phyloP scores from a whole-genome alignment of 768 basidiomycete genomes.

The Mycena sanguinolenta region DNA sequence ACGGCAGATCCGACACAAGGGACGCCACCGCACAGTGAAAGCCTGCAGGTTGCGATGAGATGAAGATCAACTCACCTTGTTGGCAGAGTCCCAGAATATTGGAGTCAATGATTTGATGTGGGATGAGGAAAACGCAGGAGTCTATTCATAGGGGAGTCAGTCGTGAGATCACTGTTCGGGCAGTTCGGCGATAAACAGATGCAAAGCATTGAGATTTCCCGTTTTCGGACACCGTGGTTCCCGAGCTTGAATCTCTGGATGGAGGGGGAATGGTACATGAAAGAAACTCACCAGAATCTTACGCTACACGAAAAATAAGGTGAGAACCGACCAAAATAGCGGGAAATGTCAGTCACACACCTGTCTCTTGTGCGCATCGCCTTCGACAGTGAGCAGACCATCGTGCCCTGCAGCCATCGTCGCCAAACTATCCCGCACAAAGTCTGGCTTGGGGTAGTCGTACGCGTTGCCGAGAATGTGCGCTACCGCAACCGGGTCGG shows the following conservation, averaged over 20 bases:
- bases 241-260: not conserved
- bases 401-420: slow-evolving; percentile 65
- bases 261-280: not conserved
- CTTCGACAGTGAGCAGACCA: slow-evolving; percentile 66
- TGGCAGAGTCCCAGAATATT: slow-evolving; percentile 71
- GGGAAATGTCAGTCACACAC: slow-evolving; percentile 42
- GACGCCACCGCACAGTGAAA: slow-evolving; percentile 1
- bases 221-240: not conserved
- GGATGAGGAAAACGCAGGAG: slow-evolving; percentile 64
- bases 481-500: slow-evolving; percentile 68
- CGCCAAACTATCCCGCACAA: slow-evolving; percentile 64
- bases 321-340: slow-evolving; percentile 7
- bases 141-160: slow-evolving; percentile 46
- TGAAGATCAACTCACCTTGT: slow-evolving; percentile 52
- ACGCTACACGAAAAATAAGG: slow-evolving; percentile 49
- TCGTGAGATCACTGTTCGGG: slow-evolving; percentile 10
- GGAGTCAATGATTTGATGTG: slow-evolving; percentile 66
- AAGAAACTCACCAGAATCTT: slow-evolving; percentile 61
- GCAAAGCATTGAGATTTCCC: not conserved
- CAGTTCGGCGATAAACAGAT: slow-evolving; percentile 8
- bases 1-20: slow-evolving; percentile 21
- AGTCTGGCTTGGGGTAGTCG: slow-evolving; percentile 73
- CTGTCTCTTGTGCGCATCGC: slow-evolving; percentile 69
- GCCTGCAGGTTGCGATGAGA: slow-evolving; percentile 14
- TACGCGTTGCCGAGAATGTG: slow-evolving; percentile 71